phyloP scores from a whole-genome alignment of 306 rosid species.

The Begonia fuchsioides region DNA sequence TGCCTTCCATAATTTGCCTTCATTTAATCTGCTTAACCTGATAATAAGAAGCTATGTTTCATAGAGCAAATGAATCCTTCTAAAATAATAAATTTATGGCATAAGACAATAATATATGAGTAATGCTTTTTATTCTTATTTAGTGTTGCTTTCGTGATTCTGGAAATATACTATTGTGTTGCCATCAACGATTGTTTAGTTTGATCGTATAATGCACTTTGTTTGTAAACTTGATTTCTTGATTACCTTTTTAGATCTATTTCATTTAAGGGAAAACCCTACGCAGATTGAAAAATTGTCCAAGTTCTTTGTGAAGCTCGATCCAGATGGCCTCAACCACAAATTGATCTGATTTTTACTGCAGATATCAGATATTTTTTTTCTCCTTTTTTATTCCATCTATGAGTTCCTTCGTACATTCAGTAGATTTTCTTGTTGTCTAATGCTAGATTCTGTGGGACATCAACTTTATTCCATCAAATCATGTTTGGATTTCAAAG shows the following conservation, averaged over 20 bases:
- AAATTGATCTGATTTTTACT: background rate
- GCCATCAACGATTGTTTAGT: background rate
- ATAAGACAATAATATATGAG: no score
- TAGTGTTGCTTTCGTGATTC: no score
- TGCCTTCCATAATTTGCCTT: no score
- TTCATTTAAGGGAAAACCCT: background rate
- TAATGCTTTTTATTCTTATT: no score
- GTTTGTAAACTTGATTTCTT: background rate
- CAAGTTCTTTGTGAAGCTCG: background rate
- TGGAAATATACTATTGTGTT: no score
- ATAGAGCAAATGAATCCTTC: no score
- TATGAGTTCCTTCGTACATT: conserved; percentile 22
- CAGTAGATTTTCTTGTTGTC: conserved; percentile 31
- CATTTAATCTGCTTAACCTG: no score
- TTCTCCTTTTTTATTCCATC: background rate
- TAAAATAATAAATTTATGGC: no score
- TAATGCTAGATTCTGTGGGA: conserved; percentile 34
- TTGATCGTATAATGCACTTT: background rate
- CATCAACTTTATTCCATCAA: conserved; percentile 23
- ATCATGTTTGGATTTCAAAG: conserved; percentile 8
- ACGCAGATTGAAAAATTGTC: background rate
- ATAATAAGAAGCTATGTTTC: no score
- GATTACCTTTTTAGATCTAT: no score
- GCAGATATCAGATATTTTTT: background rate
- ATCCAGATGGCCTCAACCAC: background rate